Conservation (phyloP, 139 green algal species). For the Asterochloris sp. region DNA sequence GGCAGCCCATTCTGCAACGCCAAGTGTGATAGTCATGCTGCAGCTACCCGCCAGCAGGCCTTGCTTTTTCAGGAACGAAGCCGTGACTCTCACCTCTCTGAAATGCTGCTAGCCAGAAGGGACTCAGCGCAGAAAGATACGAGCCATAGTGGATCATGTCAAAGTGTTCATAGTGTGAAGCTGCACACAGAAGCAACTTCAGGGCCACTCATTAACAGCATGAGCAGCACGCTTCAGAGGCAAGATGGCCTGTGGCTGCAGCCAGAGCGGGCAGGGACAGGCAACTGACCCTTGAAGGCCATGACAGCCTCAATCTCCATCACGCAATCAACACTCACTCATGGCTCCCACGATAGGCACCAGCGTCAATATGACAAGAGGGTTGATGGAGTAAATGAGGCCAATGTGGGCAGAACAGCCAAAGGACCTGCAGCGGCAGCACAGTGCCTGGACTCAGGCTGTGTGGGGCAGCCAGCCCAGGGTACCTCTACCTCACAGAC, state of each 20-base stretch:
- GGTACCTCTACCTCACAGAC: too few species aligned
- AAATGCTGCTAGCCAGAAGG: conserved; percentile 45
- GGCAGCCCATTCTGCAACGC: conserved; percentile 27
- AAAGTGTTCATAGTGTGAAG: conserved; percentile 37
- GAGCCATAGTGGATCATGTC: conserved; percentile 58
- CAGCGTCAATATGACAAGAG: conserved; percentile 30
- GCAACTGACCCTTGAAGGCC: too few species aligned
- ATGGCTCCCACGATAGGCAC: conserved; percentile 38
- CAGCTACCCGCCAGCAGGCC: not conserved
- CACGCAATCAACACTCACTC: not conserved
- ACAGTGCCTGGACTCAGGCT: not conserved
- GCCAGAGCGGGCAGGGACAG: too few species aligned
- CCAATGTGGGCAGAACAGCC: conserved; percentile 50
- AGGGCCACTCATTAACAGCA: not conserved
- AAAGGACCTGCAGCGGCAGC: conserved; percentile 29
- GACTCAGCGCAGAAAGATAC: conserved; percentile 44
- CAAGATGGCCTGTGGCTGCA: too few species aligned
- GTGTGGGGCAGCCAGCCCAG: too few species aligned
- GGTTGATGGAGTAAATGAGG: conserved; percentile 59
- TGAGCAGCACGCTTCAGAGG: not conserved
- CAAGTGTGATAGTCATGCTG: not conserved
- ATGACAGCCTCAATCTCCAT: too few species aligned
- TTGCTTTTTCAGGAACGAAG: not conserved
- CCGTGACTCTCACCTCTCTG: not conserved
- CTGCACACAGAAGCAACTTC: not conserved